Conservation (phyloP, 1,139 yeast genomes). For the Candida sp. region DNA sequence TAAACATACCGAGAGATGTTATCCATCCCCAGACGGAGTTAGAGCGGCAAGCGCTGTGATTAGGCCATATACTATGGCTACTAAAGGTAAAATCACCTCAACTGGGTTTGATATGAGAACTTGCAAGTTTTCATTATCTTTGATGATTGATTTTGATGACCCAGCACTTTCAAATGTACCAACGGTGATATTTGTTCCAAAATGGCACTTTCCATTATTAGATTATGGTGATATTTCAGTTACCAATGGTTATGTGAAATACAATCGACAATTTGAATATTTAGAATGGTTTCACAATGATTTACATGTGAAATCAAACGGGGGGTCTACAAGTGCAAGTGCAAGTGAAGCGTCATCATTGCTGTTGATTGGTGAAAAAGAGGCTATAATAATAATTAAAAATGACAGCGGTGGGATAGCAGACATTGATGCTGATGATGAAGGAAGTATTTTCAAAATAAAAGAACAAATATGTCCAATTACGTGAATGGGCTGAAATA, state of each 20-base stretch:
- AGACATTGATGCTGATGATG: slow-evolving; percentile 19
- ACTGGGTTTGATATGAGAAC: slow-evolving; percentile 55
- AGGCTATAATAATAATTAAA: slow-evolving; percentile 35
- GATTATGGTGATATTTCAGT: slow-evolving; percentile 41
- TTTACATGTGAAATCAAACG: slow-evolving; percentile 1
- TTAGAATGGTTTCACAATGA: slow-evolving; percentile 68
- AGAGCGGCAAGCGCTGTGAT: slow-evolving; percentile 69
- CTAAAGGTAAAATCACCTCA: slow-evolving; percentile 48
- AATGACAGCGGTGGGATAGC: slow-evolving; percentile 38
- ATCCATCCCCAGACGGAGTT: slow-evolving; percentile 55
- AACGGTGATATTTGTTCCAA: slow-evolving; percentile 66
- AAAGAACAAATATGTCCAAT: slow-evolving; percentile 17
- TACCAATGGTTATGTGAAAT: slow-evolving; percentile 55
- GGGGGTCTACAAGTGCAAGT: slow-evolving; percentile 5
- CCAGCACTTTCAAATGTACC: slow-evolving; percentile 20
- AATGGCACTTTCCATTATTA: slow-evolving; percentile 58
- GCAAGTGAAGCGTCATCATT: slow-evolving; percentile 6
- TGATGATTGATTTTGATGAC: slow-evolving; percentile 22
- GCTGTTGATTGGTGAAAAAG: slow-evolving; percentile 7
- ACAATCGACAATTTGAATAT: slow-evolving; percentile 48
- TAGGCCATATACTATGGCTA: slow-evolving; percentile 67
- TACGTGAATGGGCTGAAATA: slow-evolving; percentile 8
- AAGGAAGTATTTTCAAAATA: slow-evolving; percentile 9
- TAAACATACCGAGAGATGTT: slow-evolving; percentile 25
- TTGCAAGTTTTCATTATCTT: slow-evolving; percentile 44